These are phyloP conservation scores for Ogataea degrootiae DNA, from an alignment of 805 yeast genomes.

Conservation along the genomic window DNA sequence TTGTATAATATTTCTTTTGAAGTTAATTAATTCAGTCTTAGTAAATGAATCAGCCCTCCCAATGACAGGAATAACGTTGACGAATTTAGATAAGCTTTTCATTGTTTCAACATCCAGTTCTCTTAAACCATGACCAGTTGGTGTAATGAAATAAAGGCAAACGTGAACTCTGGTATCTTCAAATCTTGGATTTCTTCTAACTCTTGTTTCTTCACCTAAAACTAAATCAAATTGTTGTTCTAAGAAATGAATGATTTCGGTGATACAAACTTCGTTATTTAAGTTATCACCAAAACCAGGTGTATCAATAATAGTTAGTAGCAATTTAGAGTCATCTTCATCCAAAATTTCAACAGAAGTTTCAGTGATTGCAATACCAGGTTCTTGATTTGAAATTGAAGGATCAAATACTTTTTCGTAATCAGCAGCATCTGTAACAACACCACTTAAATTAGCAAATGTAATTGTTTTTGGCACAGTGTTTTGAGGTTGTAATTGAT, in stretches of 20 bases:
- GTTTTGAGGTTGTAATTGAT: slow-evolving; percentile 21
- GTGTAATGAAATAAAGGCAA: slow-evolving; percentile 65
- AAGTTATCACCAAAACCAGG: slow-evolving; percentile 62
- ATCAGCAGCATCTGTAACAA: slow-evolving; percentile 49
- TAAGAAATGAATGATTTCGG: slow-evolving; percentile 59
- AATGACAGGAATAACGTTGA: slow-evolving; percentile 68
- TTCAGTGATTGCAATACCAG: slow-evolving; percentile 73
- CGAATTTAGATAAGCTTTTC: slow-evolving; percentile 66
- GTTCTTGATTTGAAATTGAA: slow-evolving; percentile 53
- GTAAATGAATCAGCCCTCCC: slow-evolving; percentile 73
- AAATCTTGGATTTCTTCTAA: slow-evolving; percentile 78
- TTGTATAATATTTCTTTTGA: slow-evolving; percentile 53
- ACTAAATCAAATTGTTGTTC: slow-evolving; percentile 77
- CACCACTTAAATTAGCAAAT: slow-evolving; percentile 55
- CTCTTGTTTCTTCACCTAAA: slow-evolving; percentile 81
- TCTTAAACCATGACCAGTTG: slow-evolving; percentile 73
- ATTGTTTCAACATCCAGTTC: slow-evolving; percentile 70
- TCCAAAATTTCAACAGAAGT: slow-evolving; percentile 57
- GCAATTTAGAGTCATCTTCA: slow-evolving; percentile 53
- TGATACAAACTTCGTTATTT: slow-evolving; percentile 57
- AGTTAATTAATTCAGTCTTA: slow-evolving; percentile 47
- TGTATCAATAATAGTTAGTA: slow-evolving; percentile 52
- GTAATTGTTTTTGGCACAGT: slow-evolving; percentile 45
- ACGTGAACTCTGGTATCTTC: slow-evolving; percentile 75
- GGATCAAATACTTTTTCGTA: slow-evolving; percentile 62